Evolutionary conservation across 208 protist species (phyloP), one percentile per base, ranked within the genome.

Genomic region (Trypanosoma mega): DNA sequence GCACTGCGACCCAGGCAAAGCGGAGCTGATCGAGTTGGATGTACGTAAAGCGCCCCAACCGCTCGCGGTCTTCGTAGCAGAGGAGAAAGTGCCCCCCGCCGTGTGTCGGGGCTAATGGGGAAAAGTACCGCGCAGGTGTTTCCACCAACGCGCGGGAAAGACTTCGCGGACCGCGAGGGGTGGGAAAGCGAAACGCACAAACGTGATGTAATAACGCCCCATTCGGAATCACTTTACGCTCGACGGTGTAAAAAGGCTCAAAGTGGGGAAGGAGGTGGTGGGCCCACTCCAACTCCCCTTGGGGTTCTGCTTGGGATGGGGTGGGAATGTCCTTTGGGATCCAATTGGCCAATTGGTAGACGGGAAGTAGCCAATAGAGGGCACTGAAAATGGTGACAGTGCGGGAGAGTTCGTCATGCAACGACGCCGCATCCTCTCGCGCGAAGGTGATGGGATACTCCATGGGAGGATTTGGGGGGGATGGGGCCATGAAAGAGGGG

Each of bases 1-100:
- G 77, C 68, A 80, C 69, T 14, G 78, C 82, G 0, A 82, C 79
- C 61, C 62, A 93, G 14, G 72, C 73, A 63, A 89, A 93, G 29
- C 85, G 85, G 34, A 93, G 72, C 53, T 78, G 65, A 55, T 93
- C 85, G 16, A 93, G 68, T 60, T 93, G 59, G 2, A 90, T 16
- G 56, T 93, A 93, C n/a, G 67, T 80, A 34, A 80, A 86, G 26
- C 52, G 50, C 1, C 49, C 37, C 47, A 93, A 61, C 55, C 82
- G 76, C 54, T 75, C 59, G 39, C 30, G 52, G 21, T 65, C 61
- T 49, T 93, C 85, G 66, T 87, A 87, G 64, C 82, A 76, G 31
- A 80, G 51, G 27, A 92, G 77, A 69, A 92, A 92, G 3, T 92
- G 80, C 16, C 63, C 63, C 18, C 63, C 63, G 16, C 63, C 63